Percentiles rank a stretch among this genome's conserved stretches.
These are phyloP conservation scores for Ordospora colligata DNA, from an alignment of 371 early-diverging fungal species.

Conservation along the genomic window DNA sequence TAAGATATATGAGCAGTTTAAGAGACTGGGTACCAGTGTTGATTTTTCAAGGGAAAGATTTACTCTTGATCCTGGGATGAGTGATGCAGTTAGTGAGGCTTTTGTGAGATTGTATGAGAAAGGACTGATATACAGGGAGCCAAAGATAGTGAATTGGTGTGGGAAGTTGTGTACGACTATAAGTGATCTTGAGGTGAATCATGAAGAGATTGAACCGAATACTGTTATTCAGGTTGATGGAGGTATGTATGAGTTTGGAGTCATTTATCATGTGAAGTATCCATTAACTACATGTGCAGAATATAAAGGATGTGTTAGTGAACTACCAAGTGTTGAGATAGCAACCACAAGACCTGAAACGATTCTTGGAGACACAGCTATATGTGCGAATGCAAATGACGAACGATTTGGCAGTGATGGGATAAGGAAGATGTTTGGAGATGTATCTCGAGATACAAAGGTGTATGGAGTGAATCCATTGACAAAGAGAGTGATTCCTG, in stretches of 20 bases:
- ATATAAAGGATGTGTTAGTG: neutral
- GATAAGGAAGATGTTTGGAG: constrained; percentile 67
- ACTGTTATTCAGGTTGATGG: constrained; percentile 58
- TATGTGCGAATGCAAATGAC: constrained; percentile 86
- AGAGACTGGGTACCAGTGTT: constrained; percentile 79
- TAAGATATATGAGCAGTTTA: constrained; percentile 78
- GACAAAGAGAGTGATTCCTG: constrained; percentile 74
- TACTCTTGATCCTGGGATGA: constrained; percentile 80
- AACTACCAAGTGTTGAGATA: constrained; percentile 61
- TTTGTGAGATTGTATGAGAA: constrained; percentile 88
- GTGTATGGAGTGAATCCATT: constrained; percentile 81
- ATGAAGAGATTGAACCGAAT: constrained; percentile 43
- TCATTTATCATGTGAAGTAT: constrained; percentile 69
- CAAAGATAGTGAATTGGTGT: constrained; percentile 95
- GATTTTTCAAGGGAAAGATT: constrained; percentile 86
- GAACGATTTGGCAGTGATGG: constrained; percentile 66
- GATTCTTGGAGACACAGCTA: constrained; percentile 92
- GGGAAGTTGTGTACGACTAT: constrained; percentile 84
- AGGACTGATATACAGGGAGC: constrained; percentile 88
- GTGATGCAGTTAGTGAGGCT: constrained; percentile 77
- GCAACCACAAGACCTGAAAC: constrained; percentile 98
- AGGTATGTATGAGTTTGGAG: constrained; percentile 90
- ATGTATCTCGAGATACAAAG: neutral
- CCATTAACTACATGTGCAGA: constrained; percentile 9
- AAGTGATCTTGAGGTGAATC: constrained; percentile 78